Evolutionary conservation across 805 yeast species (phyloP).

Genomic region (Saccharomycopsis guyanensis): DNA sequence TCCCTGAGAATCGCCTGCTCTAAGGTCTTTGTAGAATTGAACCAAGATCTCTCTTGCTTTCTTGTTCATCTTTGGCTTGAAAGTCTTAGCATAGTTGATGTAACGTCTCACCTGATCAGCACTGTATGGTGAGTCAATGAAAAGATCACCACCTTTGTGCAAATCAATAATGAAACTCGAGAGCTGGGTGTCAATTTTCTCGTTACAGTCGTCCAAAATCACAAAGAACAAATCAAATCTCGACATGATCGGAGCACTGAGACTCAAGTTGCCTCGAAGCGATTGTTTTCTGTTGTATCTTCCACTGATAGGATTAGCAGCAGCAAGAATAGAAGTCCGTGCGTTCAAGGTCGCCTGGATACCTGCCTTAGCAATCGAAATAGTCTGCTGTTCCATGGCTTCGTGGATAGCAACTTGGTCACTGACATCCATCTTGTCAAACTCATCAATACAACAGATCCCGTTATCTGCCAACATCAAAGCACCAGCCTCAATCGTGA

Average conservation of each 20-base stretch:
- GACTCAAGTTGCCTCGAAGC: conserved; percentile 75
- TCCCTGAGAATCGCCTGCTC: conserved; percentile 89
- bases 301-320: conserved; percentile 99
- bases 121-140: conserved; percentile 81
- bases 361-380: conserved; percentile 97
- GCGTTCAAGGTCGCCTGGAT: conserved; percentile 97
- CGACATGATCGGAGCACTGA: conserved; percentile 99
- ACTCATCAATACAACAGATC: conserved; percentile 96
- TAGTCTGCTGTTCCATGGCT: conserved; percentile 99
- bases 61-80: conserved; percentile 80
- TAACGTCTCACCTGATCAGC: conserved; percentile 85
- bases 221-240: conserved; percentile 95
- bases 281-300: conserved; percentile 84
- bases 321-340: conserved; percentile 91
- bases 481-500: conserved; percentile 98
- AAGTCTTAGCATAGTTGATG: conserved; percentile 85
- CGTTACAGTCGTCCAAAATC: conserved; percentile 90
- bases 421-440: conserved; percentile 91
- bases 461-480: conserved; percentile 98
- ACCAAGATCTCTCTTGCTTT: conserved; percentile 76
- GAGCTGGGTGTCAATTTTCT: conserved; percentile 76
- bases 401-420: conserved; percentile 99
- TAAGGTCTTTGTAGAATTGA: conserved; percentile 70
- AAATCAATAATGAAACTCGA: conserved; percentile 90
- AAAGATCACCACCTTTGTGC: conserved; percentile 85